A percentile compares a stretch with the other conserved stretches of the same genome.
Evolutionary conservation across 2,329 filamentous ascomycete genomes (phyloP).

Genomic region (Lasiodiplodia hormozganensis): DNA sequence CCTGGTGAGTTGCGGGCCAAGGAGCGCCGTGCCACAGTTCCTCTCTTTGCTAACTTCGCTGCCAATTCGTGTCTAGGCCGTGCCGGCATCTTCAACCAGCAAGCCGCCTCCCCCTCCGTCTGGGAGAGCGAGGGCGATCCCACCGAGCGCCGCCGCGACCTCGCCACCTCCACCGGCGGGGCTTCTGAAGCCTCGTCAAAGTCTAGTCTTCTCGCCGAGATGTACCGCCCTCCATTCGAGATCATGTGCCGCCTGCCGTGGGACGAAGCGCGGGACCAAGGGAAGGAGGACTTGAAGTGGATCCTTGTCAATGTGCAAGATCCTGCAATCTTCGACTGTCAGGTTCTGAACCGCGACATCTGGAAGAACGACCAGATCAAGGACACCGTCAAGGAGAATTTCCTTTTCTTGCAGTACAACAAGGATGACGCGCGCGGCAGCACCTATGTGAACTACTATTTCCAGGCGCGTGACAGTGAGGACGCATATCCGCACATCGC

Average conservation of each 20-base stretch:
- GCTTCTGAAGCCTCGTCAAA: constrained; percentile 72
- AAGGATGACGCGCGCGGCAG: constrained; percentile 81
- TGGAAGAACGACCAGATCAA: constrained; percentile 88
- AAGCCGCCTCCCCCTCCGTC: constrained; percentile 58
- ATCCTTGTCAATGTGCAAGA: constrained; percentile 96
- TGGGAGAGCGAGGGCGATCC: constrained; percentile 63
- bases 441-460: constrained; percentile 91
- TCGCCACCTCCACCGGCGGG: constrained; percentile 69
- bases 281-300: constrained; percentile 91
- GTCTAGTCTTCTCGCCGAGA: constrained; percentile 80
- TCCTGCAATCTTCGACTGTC: constrained; percentile 90
- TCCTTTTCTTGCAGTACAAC: constrained; percentile 93
- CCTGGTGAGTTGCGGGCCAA: constrained; percentile 11
- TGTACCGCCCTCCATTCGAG: constrained; percentile 92
- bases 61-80: constrained; percentile 39
- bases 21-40: not conserved
- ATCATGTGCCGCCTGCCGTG: constrained; percentile 82
- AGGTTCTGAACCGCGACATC: constrained; percentile 89
- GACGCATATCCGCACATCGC: constrained; percentile 95
- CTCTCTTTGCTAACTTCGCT: not conserved
- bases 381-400: constrained; percentile 86
- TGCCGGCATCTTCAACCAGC: constrained; percentile 74
- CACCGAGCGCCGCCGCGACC: constrained; percentile 56
- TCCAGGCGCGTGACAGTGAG: constrained; percentile 77
- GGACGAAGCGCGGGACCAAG: constrained; percentile 83